Conservation (phyloP, 192 early-diverging fungal genomes). For the Borealophlyctis nickersoniae region DNA sequence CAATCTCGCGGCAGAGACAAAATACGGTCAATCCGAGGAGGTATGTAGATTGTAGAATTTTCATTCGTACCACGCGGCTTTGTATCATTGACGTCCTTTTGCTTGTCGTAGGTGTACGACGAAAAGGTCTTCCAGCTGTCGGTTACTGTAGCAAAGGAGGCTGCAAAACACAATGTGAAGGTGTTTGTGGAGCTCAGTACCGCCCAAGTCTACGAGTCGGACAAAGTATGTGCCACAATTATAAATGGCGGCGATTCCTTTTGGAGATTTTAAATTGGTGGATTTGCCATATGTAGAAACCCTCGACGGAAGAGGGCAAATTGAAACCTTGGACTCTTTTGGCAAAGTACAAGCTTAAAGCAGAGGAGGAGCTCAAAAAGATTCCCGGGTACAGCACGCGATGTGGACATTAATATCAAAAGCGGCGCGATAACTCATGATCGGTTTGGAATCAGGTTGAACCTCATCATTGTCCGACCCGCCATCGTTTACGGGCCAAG, state of each 20-base stretch:
- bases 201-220: conserved; percentile 84
- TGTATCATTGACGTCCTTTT: too few species aligned
- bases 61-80: too few species aligned
- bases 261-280: not conserved
- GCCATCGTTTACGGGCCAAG: conserved; percentile 85
- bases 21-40: conserved; percentile 81
- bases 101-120: conserved; percentile 70
- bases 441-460: conserved; percentile 46
- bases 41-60: too few species aligned
- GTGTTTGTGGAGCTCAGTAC: conserved; percentile 85
- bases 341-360: conserved; percentile 73
- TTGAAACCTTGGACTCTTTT: conserved; percentile 79
- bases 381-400: conserved; percentile 60
- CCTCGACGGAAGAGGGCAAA: conserved; percentile 59
- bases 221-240: conserved; percentile 49
- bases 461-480: conserved; percentile 80
- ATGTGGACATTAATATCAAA: too few species aligned
- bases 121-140: conserved; percentile 74
- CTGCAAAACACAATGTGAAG: conserved; percentile 68
- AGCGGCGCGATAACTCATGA: too few species aligned
- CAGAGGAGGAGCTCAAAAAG: conserved; percentile 73
- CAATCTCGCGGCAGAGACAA: conserved; percentile 92
- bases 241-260: not conserved
- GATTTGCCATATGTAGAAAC: conserved; percentile 45
- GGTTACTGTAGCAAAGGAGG: conserved; percentile 76